Evolutionary conservation across 2,329 filamentous ascomycete genomes (phyloP).

Genomic region (Aureobasidium vineae): DNA sequence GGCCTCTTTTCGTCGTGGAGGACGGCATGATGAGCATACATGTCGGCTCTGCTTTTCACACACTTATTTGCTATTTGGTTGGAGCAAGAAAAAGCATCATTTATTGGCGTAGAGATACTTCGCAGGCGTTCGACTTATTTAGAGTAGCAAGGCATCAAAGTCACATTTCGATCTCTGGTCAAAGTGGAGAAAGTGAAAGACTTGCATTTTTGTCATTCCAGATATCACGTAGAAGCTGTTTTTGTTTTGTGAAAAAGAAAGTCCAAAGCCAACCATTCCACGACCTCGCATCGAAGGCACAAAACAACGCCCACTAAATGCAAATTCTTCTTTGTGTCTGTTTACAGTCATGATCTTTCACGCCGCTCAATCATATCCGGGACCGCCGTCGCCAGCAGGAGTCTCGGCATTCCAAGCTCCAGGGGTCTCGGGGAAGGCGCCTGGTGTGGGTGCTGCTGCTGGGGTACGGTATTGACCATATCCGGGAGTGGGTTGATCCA

Average conservation of each 20-base stretch:
- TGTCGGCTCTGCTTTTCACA: background rate
- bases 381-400: constrained; percentile 49
- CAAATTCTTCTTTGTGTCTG: background rate
- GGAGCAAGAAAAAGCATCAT: background rate
- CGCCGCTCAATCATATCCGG: constrained; percentile 42
- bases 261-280: background rate
- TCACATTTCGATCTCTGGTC: background rate
- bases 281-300: background rate
- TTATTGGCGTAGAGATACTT: background rate
- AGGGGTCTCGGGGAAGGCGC: constrained; percentile 55
- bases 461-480: constrained; percentile 45
- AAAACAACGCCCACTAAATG: background rate
- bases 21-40: background rate
- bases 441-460: constrained; percentile 57
- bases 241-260: background rate
- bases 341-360: background rate
- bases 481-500: constrained; percentile 40
- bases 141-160: background rate
- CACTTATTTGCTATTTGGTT: background rate
- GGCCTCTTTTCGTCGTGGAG: background rate
- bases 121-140: background rate
- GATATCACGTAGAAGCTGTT: background rate
- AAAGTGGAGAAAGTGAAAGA: background rate
- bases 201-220: background rate
- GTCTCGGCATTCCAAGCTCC: constrained; percentile 57